Evolutionary conservation across 495 filamentous ascomycete genomes (phyloP).

Genomic region (Penicillium malachiteum): DNA sequence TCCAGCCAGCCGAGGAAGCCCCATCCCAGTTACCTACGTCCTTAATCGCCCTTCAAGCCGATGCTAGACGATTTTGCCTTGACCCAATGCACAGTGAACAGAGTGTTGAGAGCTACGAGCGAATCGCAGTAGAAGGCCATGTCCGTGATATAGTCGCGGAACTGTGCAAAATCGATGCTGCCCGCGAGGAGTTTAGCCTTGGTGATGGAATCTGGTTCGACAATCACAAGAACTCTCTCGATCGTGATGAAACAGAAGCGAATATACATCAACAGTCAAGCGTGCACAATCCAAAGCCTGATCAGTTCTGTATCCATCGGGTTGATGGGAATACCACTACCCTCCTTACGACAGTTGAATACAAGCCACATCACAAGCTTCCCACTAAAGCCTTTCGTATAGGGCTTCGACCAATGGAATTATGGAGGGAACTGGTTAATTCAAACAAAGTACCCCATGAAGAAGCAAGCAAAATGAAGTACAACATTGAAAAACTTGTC

Average conservation of each 20-base stretch:
- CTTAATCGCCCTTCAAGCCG: no score
- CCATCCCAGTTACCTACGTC: slow-evolving; percentile 43
- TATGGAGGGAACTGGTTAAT: slow-evolving; percentile 20
- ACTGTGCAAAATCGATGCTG: slow-evolving; percentile 17
- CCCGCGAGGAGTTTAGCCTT: slow-evolving; percentile 17
- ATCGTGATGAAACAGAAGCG: background rate
- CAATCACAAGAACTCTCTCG: slow-evolving; percentile 19
- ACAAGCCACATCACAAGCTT: slow-evolving; percentile 41
- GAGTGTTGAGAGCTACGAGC: slow-evolving; percentile 17
- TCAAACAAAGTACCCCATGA: slow-evolving; percentile 16
- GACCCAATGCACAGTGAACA: no score
- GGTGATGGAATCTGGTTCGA: slow-evolving; percentile 13
- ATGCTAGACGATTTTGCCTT: no score
- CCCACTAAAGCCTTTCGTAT: slow-evolving; percentile 22
- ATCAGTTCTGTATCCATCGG: slow-evolving; percentile 26
- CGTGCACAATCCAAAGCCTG: slow-evolving; percentile 7
- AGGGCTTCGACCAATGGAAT: slow-evolving; percentile 26
- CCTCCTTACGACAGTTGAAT: slow-evolving; percentile 28
- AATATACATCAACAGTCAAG: background rate
- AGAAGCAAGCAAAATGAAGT: slow-evolving; percentile 20
- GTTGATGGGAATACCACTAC: slow-evolving; percentile 18
- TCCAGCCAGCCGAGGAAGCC: slow-evolving; percentile 26
- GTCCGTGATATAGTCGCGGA: slow-evolving; percentile 20
- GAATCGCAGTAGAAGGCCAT: slow-evolving; percentile 21
- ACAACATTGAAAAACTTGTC: slow-evolving; percentile 23